Conservation (phyloP, 148 eudicot genomes). For the Rhododendron henanense region DNA sequence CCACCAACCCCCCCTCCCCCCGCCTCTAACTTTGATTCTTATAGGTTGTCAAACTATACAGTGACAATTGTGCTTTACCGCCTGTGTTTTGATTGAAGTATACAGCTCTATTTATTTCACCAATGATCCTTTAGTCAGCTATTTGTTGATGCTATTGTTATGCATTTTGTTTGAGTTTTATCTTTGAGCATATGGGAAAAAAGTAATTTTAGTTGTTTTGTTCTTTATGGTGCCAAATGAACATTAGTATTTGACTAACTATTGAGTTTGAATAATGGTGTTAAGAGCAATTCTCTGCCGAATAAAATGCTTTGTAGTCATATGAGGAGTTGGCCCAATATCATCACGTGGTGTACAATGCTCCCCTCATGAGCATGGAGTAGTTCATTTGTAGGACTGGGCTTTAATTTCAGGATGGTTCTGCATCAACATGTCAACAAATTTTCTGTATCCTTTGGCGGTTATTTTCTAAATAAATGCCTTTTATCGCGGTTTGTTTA, state of each 20-base stretch:
- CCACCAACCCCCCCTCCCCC: no score
- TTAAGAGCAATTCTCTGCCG: not conserved
- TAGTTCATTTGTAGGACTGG: not conserved
- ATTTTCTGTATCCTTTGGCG: not conserved
- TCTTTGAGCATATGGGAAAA: not conserved
- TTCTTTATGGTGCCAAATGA: not conserved
- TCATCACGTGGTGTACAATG: not conserved
- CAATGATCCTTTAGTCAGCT: not conserved
- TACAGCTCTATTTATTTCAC: not conserved
- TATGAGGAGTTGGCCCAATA: not conserved
- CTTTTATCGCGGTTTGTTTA: not conserved
- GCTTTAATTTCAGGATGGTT: not conserved
- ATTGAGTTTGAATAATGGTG: not conserved
- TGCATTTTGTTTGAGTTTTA: conserved; percentile 4
- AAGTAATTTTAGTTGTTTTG: not conserved
- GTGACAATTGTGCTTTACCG: not conserved
- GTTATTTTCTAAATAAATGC: not conserved
- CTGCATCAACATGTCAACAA: not conserved
- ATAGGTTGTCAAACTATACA: not conserved
- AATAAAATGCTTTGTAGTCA: no score
- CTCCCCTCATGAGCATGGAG: not conserved
- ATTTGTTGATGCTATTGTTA: not conserved
- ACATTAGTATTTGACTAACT: not conserved
- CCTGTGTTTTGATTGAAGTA: not conserved
- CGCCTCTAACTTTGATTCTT: not conserved